These are phyloP conservation scores for Fusarium bactridioides DNA, from an alignment of 2,329 filamentous ascomycete species.

Conservation along the genomic window DNA sequence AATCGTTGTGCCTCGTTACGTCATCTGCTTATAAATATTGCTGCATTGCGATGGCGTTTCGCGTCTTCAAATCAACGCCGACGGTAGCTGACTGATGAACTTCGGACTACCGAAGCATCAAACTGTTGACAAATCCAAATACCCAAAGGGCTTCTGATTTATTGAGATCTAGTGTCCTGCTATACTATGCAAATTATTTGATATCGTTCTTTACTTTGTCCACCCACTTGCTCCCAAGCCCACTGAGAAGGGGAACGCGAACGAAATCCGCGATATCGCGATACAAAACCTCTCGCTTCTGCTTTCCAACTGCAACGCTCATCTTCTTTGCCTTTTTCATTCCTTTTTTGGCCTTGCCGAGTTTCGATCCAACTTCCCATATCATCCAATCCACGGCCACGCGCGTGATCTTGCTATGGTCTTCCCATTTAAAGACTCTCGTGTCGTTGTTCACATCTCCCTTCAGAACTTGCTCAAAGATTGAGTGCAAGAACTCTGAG, in stretches of 20 bases:
- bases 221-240: conserved; percentile 6
- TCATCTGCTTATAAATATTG: conserved; percentile 34
- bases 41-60: neutral
- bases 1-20: conserved; percentile 18
- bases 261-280: neutral
- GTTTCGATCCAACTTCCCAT: conserved; percentile 18
- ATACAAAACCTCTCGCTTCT: neutral
- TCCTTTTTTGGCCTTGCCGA: conserved; percentile 8
- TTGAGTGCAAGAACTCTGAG: neutral
- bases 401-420: conserved; percentile 8
- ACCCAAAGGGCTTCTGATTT: neutral
- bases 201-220: conserved; percentile 2
- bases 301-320: neutral
- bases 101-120: neutral
- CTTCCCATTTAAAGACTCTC: conserved; percentile 16
- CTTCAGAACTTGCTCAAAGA: conserved; percentile 3
- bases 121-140: neutral
- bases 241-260: neutral
- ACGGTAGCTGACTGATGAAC: neutral
- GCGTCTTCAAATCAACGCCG: neutral
- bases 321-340: conserved; percentile 8
- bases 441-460: no score
- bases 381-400: neutral
- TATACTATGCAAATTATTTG: neutral
- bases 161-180: no score